Base-by-base conservation (phyloP, 352 stramenopile genomes). In the Pythium rishiriense region DNA sequence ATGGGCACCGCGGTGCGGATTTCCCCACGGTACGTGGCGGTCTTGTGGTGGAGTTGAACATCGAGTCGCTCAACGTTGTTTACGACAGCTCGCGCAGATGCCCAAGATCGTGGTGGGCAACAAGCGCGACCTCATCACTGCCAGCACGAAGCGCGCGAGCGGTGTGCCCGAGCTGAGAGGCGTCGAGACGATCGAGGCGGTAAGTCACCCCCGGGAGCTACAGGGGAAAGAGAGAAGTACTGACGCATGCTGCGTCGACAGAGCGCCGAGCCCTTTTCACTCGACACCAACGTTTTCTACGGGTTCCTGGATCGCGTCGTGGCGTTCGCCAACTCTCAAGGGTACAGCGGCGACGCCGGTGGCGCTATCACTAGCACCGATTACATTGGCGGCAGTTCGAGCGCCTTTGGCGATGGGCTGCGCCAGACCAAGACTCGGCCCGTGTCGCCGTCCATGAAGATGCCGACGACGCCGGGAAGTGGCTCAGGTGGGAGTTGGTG, bases 51-150 rank as follows among this genome's bases (percentile, higher is more conserved):
- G 33, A 28, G 19, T 11, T 24, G 5, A 15, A 10, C 26, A 25
- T 17, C 6, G 58, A 33, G 15, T 14, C 15, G 21, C 24, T 14
- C 33, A 35, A 17, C 17, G 28, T 7, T 31, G 10, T 4, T 43
- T 35, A 26, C 17, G 53, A 31, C 53, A 86, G 73, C 65, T 89
- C 4, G 43, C 71, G 3, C 47, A 52, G 2, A 61, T 96, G 48
- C 87, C 87, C 11, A 91, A 91, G 63, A 74, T 96, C 7, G 70
- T 96, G 25, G 58, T 96, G n/a, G 87, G 85, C 43, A 94, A 84
- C 69, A 96, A 96, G 68, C 78, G 75, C 37, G 87, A 96, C 58
- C 63, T 78, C 1, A 46, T 90, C 21, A 90, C 45, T 6, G 41
- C 56, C 1, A 69, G 71, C 7, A 72, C 68, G 7, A 77, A 78